These are phyloP conservation scores for Closterium sp. DNA, from an alignment of 139 green algal genomes.

Conservation along the genomic window DNA sequence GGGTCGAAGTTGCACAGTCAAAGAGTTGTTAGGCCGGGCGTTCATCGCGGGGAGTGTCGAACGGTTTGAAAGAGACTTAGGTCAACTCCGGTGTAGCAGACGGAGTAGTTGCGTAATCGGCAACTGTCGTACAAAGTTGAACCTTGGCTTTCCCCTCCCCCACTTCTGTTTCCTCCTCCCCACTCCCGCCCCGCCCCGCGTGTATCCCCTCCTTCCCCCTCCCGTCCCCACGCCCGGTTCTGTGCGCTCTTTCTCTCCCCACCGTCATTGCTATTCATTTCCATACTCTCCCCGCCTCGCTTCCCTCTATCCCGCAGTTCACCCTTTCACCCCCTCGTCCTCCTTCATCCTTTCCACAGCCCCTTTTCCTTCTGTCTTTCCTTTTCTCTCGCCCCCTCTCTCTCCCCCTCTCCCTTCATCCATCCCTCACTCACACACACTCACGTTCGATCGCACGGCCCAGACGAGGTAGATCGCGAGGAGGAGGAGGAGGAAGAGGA, in stretches of 20 bases:
- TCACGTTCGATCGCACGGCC: neutral
- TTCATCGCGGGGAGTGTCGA: no score
- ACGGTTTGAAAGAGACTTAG: no score
- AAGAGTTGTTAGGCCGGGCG: no score
- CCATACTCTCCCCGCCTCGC: no score
- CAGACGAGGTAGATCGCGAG: neutral
- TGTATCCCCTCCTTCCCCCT: neutral
- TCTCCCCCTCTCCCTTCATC: no score
- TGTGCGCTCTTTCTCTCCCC: neutral
- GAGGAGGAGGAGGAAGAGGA: neutral
- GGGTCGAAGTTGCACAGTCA: no score
- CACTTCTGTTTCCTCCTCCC: neutral
- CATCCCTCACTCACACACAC: no score
- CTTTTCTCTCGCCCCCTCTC: neutral
- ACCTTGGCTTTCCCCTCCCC: neutral
- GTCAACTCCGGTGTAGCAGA: neutral
- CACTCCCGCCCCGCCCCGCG: no score
- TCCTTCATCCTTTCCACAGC: no score
- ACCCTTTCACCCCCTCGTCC: no score
- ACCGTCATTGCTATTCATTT: no score
- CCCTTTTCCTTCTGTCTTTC: neutral
- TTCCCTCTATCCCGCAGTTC: neutral
- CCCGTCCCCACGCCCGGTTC: neutral
- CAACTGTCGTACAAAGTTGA: neutral
- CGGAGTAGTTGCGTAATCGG: neutral